Evolutionary conservation across 495 filamentous ascomycete species (phyloP), one percentile per base, ranked within the genome.

Genomic region (Oleoguttula mirabilis): DNA sequence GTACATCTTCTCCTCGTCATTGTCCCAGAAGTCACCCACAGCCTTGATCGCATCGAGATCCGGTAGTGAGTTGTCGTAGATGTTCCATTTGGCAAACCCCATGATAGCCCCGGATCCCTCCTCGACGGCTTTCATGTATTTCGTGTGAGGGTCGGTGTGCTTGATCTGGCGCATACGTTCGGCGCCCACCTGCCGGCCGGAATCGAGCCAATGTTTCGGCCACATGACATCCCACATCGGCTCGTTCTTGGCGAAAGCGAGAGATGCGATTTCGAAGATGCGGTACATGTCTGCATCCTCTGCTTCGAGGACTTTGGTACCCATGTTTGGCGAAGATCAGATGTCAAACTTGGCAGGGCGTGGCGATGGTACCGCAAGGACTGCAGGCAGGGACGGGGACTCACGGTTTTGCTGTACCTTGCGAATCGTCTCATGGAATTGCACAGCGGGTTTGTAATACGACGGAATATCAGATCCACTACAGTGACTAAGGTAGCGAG

Each of bases 281-380:
- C 47, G 47, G 15, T 45, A 10, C 47, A 50, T 44, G 35, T 50
- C 47, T 11, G 22, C 40, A 20, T 50, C 47, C 31, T 36, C 38
- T 5, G 45, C 45, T 23, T 42, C 39, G 15, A 43, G 39, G 1
- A 38, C 34, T 21, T 45, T 11, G 6, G 28, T 21, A 4, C 22
- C 12, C 42, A 45, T 45, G 6, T 14, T 35, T 35, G 25, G n/a
- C n/a, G n/a, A n/a, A n/a, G n/a, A n/a, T n/a, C n/a, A n/a, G n/a
- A n/a, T n/a, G n/a, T n/a, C n/a, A n/a, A n/a, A n/a, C n/a, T n/a
- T n/a, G n/a, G n/a, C n/a, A n/a, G n/a, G n/a, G n/a, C n/a, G n/a
- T n/a, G n/a, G n/a, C n/a, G n/a, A n/a, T n/a, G n/a, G n/a, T n/a
- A n/a, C n/a, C n/a, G n/a, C n/a, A n/a, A n/a, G n/a, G n/a, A n/a